Evolutionary conservation across 75 land plant genomes (phyloP).

Genomic region (Larix kaempferi): DNA sequence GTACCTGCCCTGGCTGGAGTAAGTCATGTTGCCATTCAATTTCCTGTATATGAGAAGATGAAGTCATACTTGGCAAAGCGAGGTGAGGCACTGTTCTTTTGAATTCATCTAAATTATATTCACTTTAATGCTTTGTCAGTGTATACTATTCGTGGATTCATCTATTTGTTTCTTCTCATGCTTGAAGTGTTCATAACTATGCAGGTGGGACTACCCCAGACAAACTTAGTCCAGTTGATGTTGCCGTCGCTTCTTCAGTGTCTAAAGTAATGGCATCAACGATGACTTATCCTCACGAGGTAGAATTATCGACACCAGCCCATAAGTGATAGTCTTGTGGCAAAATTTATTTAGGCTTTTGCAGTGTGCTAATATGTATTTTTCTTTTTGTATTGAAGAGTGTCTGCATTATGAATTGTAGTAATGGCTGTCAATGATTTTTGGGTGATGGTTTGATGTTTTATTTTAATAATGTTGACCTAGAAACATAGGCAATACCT

Average conservation of each 20-base stretch:
- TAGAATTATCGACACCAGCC: conserved; percentile 14
- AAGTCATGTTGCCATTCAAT: conserved; percentile 99
- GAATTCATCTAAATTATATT: neutral
- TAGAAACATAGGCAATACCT: neutral
- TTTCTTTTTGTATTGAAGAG: neutral
- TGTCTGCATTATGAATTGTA: neutral
- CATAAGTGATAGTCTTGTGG: neutral
- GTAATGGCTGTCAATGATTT: neutral
- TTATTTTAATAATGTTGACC: neutral
- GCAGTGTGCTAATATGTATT: neutral
- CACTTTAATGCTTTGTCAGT: neutral
- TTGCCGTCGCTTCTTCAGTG: conserved; percentile 85
- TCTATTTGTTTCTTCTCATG: neutral
- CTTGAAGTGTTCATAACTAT: neutral
- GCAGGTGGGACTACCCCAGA: conserved; percentile 77
- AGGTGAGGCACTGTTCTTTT: conserved; percentile 35
- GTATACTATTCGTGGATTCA: neutral
- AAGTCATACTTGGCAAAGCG: conserved; percentile 69
- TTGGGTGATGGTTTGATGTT: neutral
- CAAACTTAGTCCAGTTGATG: conserved; percentile 50
- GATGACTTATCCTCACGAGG: conserved; percentile 99
- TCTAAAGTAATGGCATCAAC: conserved; percentile 88
- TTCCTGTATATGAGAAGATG: conserved; percentile 91
- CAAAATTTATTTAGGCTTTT: neutral
- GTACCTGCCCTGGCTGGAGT: conserved; percentile 97